phyloP scores from a whole-genome alignment of 306 rosid species.

The Comarum palustre region DNA sequence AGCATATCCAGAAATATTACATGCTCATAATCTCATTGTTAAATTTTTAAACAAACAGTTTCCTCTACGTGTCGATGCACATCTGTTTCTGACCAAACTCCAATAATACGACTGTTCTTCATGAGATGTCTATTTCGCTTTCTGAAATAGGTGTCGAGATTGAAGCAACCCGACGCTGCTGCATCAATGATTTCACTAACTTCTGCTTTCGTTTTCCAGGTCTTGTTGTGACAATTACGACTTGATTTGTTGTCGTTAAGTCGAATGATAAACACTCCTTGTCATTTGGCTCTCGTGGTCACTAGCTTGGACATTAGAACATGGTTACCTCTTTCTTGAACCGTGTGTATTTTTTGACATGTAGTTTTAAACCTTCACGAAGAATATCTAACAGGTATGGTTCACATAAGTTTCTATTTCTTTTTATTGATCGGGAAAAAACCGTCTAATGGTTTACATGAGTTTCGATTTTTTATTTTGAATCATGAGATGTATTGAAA shows the following conservation, averaged over 20 bases:
- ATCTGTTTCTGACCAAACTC: background rate
- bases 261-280: background rate
- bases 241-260: background rate
- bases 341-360: too few species aligned
- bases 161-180: constrained; percentile 4
- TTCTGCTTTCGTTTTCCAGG: background rate
- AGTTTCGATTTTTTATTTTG: background rate
- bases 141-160: background rate
- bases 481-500: background rate
- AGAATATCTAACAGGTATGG: too few species aligned
- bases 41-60: background rate
- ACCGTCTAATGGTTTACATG: too few species aligned
- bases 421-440: too few species aligned
- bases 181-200: background rate
- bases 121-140: background rate
- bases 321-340: background rate
- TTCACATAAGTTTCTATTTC: background rate
- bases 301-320: background rate
- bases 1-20: background rate
- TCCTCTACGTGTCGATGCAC: background rate
- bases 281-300: background rate
- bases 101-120: background rate
- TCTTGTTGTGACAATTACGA: background rate
- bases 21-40: background rate
- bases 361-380: too few species aligned